Conservation (phyloP, 371 early-diverging fungal species). For the Apophysomyces ossiformis region DNA sequence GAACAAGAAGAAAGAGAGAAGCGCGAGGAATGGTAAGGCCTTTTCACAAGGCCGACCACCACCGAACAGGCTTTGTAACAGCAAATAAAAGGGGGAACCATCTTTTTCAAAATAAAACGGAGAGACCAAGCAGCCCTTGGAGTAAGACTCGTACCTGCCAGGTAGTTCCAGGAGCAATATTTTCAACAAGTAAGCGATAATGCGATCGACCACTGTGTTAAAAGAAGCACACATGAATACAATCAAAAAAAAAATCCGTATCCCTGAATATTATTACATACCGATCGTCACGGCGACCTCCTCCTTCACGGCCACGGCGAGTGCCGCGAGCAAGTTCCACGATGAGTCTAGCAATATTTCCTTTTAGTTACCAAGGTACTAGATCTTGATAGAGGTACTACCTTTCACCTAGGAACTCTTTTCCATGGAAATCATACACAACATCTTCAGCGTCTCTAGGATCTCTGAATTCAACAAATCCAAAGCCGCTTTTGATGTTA, state of each 20-base stretch:
- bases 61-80: constrained; percentile 14
- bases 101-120: constrained; percentile 14
- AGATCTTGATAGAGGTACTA: constrained; percentile 26
- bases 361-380: not conserved
- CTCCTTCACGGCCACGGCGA: constrained; percentile 55
- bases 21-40: constrained; percentile 18
- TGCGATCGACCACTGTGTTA: constrained; percentile 53
- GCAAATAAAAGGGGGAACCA: constrained; percentile 16
- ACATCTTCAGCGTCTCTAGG: constrained; percentile 78
- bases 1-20: constrained; percentile 15
- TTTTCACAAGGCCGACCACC: constrained; percentile 1
- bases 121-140: constrained; percentile 18
- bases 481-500: constrained; percentile 76
- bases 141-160: constrained; percentile 77
- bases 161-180: constrained; percentile 72
- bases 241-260: not conserved
- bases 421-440: constrained; percentile 72
- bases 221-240: not conserved
- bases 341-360: constrained; percentile 56
- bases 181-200: constrained; percentile 72
- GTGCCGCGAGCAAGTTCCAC: constrained; percentile 78
- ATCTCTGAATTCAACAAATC: constrained; percentile 79
- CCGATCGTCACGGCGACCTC: constrained; percentile 47
- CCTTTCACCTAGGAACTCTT: constrained; percentile 78
- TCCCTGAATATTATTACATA: constrained; percentile 12